A percentile compares a stretch with the other conserved stretches of the same genome.
phyloP scores from a whole-genome alignment of 2,329 filamentous ascomycete species.

The Scedosporium minutisporum region DNA sequence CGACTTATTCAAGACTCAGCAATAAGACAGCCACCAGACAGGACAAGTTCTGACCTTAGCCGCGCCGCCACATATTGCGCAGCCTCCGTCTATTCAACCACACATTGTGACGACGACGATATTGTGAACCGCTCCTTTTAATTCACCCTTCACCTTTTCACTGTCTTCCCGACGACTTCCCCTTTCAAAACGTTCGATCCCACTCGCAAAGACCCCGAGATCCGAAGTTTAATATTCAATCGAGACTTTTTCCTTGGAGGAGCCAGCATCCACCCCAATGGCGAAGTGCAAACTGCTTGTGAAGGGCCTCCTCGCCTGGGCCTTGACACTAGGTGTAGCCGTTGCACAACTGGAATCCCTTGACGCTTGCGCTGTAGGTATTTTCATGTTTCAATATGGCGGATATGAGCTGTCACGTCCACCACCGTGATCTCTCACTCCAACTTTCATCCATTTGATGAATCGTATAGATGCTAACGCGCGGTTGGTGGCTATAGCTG shows the following conservation, averaged over 20 bases:
- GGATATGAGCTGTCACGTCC: too few relatives aligned
- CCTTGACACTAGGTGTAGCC: background rate
- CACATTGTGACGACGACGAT: too few relatives aligned
- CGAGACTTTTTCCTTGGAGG: background rate
- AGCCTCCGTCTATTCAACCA: too few relatives aligned
- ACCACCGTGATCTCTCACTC: background rate
- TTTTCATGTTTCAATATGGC: background rate
- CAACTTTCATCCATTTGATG: background rate
- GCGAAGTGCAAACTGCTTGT: background rate
- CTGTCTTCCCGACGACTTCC: background rate
- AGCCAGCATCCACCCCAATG: background rate
- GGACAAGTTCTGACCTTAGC: too few relatives aligned
- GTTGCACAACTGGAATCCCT: background rate
- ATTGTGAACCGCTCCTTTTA: too few relatives aligned
- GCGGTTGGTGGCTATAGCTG: conserved; percentile 4
- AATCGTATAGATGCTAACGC: background rate
- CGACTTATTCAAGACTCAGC: too few relatives aligned
- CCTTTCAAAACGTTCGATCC: background rate
- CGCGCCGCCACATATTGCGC: too few relatives aligned
- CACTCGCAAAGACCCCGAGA: background rate
- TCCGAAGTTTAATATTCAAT: background rate
- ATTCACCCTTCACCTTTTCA: too few relatives aligned
- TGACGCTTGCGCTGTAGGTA: background rate
- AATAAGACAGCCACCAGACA: too few relatives aligned
- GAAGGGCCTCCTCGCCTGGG: background rate